phyloP scores from a whole-genome alignment of 768 basidiomycete species.

The Nidula microcarpa region DNA sequence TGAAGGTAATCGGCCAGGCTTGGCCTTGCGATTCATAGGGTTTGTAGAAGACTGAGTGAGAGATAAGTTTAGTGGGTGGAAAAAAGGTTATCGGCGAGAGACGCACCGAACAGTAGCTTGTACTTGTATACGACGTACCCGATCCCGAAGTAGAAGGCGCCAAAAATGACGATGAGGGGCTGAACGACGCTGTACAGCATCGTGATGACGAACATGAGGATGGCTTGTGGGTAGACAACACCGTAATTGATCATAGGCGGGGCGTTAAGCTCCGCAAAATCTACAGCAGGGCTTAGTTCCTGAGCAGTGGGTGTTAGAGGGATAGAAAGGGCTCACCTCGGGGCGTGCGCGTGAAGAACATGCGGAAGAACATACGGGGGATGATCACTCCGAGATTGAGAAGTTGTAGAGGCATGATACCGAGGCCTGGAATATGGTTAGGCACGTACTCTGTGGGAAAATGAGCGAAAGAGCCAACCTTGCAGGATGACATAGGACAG shows the following conservation, averaged over 20 bases:
- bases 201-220: slow-evolving; percentile 93
- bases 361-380: slow-evolving; percentile 68
- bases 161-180: slow-evolving; percentile 92
- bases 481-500: slow-evolving; percentile 82
- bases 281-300: slow-evolving; percentile 33
- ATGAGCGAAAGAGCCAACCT: slow-evolving; percentile 34
- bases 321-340: slow-evolving; percentile 52
- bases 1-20: slow-evolving; percentile 96
- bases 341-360: slow-evolving; percentile 85
- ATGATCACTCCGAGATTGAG: slow-evolving; percentile 89
- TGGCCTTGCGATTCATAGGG: slow-evolving; percentile 97
- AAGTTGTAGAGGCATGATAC: slow-evolving; percentile 94
- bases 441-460: too few relatives aligned
- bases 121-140: slow-evolving; percentile 98
- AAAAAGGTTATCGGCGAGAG: not conserved
- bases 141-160: slow-evolving; percentile 94
- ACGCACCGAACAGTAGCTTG: slow-evolving; percentile 88
- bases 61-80: not conserved
- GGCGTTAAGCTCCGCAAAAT: slow-evolving; percentile 94
- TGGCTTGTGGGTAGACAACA: slow-evolving; percentile 93
- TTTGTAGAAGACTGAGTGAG: slow-evolving; percentile 84
- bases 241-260: slow-evolving; percentile 99
- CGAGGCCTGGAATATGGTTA: slow-evolving; percentile 51
- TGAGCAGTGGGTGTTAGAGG: not conserved
- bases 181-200: slow-evolving; percentile 95